These are phyloP conservation scores for Wickerhamia fluorescens DNA, from an alignment of 805 yeast species.

Conservation along the genomic window DNA sequence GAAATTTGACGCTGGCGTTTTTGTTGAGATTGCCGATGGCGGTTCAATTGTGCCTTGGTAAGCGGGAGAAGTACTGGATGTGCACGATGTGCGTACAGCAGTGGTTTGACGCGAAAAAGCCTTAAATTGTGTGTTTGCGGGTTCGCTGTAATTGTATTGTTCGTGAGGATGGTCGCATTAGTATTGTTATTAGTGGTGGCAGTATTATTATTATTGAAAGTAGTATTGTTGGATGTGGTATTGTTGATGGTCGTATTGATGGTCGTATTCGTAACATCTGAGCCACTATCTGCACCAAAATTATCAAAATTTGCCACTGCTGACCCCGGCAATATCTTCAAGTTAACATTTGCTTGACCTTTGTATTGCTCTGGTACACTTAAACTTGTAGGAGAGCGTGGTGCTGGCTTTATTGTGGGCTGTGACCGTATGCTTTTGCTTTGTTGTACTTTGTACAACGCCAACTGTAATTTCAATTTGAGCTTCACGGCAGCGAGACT, in stretches of 20 bases:
- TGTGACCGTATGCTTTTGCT: not conserved
- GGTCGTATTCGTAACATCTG: no score
- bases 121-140: not conserved
- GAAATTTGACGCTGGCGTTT: not conserved
- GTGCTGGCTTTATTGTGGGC: not conserved
- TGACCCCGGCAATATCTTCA: not conserved
- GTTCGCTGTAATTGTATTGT: no score
- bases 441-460: constrained; percentile 31
- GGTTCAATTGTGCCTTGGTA: not conserved
- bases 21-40: not conserved
- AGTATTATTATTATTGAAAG: no score
- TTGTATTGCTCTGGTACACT: not conserved
- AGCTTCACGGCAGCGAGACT: constrained; percentile 38
- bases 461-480: constrained; percentile 36
- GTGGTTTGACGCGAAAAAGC: not conserved
- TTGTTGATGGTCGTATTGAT: no score
- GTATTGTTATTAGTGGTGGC: no score
- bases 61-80: not conserved
- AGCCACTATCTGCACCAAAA: not conserved
- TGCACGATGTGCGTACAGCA: not conserved
- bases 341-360: not conserved
- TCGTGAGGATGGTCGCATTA: no score
- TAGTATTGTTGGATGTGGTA: no score
- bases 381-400: constrained; percentile 3
- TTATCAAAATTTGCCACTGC: not conserved